Evolutionary conservation across 2,329 filamentous ascomycete species (phyloP), one percentile per base, ranked within the genome.

Genomic region (Colletotrichum tropicicola): DNA sequence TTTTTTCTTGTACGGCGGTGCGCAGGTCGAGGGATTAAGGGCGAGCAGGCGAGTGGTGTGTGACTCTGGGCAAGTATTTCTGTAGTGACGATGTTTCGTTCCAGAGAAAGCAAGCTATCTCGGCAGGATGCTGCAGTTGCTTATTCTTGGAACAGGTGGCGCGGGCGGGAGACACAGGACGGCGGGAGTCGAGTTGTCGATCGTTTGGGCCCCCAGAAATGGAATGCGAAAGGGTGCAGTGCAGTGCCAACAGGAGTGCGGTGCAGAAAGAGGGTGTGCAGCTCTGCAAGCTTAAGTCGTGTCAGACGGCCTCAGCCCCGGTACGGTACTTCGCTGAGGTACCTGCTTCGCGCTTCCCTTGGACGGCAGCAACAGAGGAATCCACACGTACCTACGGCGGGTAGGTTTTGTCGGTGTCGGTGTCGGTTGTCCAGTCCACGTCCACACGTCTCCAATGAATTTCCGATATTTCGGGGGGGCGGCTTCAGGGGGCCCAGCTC

Each of bases 401-500:
- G 25, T 54, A 35, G 10, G 52, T 44, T 44, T 55, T 55, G 52
- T 59, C 30, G 39, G 55, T 59, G 61, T 61, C 56, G 61, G 61
- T 65, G 61, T 61, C 61, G 61, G 61, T 65, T 65, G 61, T 61
- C 61, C 56, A 60, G 60, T 64, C 60, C 49, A 52, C 58, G 43
- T 57, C 54, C 54, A 55, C 41, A 41, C 43, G 61, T 59, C 58
- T 59, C 37, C 60, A 59, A 37, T 53, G 61, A 65, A 65, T 55
- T 60, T 65, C 57, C 57, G 61, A 65, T 65, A 61, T 49, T 61
- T 65, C 28, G 61, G 61, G 57, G 60, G 60, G 55, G 39, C 57
- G 43, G 51, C 56, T 51, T 5, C 61, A 65, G 49, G 61, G 59
- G 57, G 49, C 35, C 49, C 44, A 51, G 39, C 53, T 55, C 32